Base-by-base conservation (phyloP, 352 stramenopile genomes). In the Pelagophyceae sp. region DNA sequence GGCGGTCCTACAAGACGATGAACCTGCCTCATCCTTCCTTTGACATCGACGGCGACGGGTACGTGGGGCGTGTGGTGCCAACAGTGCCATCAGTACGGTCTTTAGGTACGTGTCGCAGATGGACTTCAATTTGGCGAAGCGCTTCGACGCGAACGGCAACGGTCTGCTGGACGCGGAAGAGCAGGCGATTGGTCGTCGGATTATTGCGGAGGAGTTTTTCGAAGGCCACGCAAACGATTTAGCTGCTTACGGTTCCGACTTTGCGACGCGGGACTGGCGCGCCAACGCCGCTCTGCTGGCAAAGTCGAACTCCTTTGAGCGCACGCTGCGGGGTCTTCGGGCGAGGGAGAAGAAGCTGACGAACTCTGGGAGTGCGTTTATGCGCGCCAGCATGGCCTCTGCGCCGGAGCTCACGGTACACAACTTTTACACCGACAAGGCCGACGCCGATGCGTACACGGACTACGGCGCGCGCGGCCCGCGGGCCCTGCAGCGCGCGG, bases 401-500 rank as follows among this genome's bases (percentile, higher is more conserved):
- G 76, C 71, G 38, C 33, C 45, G 27, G 51, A 74, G 19, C 76
- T 81, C 54, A 78, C 77, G 27, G 78, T 78, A 25, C 72, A 83
- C 80, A 82, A 83, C 74, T 83, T 82, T 50, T 83, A 76, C 61
- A 75, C 58, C 74, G 75, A 83, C 80, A 83, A 83, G 75, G 77
- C 79, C 64, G 80, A 83, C 76, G 77, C 80, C 15, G 82, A 78
- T 32, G 80, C 80, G 11, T 83, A 76, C 75, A 83, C 81, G 60
- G 80, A 83, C 79, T 83, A 80, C 29, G 74, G 5, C 23, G 23
- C 23, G 45, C 23, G 45, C n/a, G n/a, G n/a, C 77, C 70, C 69
- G 77, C 20, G 77, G 11, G 23, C 11, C 11, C 20, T 38, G 11
- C 11, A 23, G 35, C 45, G 11, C 45, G 11, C 45, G 11, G 23